Evolutionary conservation across 345 rosid genomes (phyloP), one percentile per base, ranked within the genome.

Genomic region (Lumnitzera littorea): DNA sequence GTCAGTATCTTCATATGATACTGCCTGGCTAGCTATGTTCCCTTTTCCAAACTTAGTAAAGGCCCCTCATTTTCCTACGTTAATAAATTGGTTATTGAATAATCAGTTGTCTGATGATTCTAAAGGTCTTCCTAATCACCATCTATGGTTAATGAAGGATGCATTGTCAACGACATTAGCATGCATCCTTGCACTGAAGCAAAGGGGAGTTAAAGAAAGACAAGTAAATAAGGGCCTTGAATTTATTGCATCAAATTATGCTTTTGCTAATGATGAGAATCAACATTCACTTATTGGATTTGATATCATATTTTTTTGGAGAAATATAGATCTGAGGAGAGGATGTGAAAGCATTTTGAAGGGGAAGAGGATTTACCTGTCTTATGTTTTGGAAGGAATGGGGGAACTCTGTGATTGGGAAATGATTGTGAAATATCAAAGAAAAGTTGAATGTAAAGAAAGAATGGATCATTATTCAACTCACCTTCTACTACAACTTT

Each of bases 1-100:
- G 24, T 82, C 91, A 17, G 74, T 79, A 54, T 91, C 98, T 25
- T 73, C 95, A 0, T 89, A 87, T 51, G 98, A 91, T 72, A 91
- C 94, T 69, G 94, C 95, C 52, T 89, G 96, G 94, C 84, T 89
- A 43, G 94, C 98, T 41, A 92, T 92, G 98, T 74, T 82, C 51
- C 96, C 91, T 52, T 84, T 86, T 51, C 81, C 75, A 2, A 71
- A 60, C 61, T 81, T 85, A n/a, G 63, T 64, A 0, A 48, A 63
- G 3, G 56, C 60, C 16, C 88, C 98, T 46, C 84, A 67, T 70
- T 91, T 91, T 71, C 98, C 95, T 15, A 70, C 76, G 60, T 83
- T 91, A 51, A 17, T 78, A 58, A 75, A 69, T 29, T 91, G 98
- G 98, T 67, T 91, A 57, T 56, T 79, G 76, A 88, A 87, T 11